phyloP scores from a whole-genome alignment of 441 rosid genomes.

The Codiaeum variegatum region DNA sequence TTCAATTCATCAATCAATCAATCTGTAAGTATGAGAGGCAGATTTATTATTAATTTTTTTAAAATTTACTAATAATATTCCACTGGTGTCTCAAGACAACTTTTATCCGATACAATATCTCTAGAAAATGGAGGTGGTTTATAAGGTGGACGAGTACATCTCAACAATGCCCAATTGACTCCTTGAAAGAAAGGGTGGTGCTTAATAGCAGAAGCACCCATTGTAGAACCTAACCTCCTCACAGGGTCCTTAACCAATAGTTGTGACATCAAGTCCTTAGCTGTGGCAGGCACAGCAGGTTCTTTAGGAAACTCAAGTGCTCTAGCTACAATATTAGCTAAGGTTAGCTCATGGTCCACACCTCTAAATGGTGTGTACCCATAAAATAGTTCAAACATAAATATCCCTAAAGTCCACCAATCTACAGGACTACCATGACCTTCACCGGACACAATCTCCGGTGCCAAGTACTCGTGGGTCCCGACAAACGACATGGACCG shows the following conservation, averaged over 20 bases:
- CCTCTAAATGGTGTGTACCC: conserved; percentile 83
- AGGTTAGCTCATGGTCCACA: conserved; percentile 73
- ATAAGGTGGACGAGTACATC: conserved; percentile 71
- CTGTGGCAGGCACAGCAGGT: conserved; percentile 49
- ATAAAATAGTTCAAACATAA: conserved; percentile 68
- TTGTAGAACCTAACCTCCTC: conserved; percentile 64
- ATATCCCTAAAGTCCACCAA: conserved; percentile 93
- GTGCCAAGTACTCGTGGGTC: conserved; percentile 87
- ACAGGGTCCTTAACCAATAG: conserved; percentile 65
- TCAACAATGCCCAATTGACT: conserved; percentile 81
- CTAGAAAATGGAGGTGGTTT: conserved; percentile 58
- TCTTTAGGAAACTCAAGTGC: conserved; percentile 84
- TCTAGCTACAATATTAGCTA: conserved; percentile 84
- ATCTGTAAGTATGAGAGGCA: neutral
- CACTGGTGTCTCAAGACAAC: conserved; percentile 59
- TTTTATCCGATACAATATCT: conserved; percentile 56
- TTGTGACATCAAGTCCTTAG: conserved; percentile 66
- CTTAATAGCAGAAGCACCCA: conserved; percentile 76
- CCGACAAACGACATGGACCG: conserved; percentile 90
- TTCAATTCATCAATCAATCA: neutral
- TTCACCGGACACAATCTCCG: conserved; percentile 82
- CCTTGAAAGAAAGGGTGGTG: conserved; percentile 80
- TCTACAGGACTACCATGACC: conserved; percentile 87
- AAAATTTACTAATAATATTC: conserved; percentile 52
- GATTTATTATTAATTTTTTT: neutral